A percentile compares a stretch with the other conserved stretches of the same genome.
phyloP scores from a whole-genome alignment of 306 rosid genomes.

The Dryas drummondii region DNA sequence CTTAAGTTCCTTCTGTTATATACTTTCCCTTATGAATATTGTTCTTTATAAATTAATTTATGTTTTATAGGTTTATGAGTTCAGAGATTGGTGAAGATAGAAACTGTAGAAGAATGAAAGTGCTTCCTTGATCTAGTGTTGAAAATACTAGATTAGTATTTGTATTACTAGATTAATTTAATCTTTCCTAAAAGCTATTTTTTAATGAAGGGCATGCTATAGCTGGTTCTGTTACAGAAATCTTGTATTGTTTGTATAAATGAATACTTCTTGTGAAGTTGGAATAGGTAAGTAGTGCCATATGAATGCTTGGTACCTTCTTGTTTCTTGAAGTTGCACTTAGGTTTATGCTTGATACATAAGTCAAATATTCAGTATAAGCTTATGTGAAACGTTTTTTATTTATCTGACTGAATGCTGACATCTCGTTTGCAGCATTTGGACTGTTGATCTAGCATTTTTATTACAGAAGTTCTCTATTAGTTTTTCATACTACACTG shows the following conservation, averaged over 20 bases:
- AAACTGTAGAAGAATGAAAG: not conserved
- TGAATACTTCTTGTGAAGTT: not conserved
- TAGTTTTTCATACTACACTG: constrained; percentile 80
- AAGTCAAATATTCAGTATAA: constrained; percentile 7
- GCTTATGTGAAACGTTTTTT: constrained; percentile 22
- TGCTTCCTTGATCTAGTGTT: not conserved
- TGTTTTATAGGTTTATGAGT: constrained; percentile 18
- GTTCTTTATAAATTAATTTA: not conserved
- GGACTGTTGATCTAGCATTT: constrained; percentile 97
- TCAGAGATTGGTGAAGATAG: constrained; percentile 9
- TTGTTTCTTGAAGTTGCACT: constrained; percentile 11
- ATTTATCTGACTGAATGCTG: constrained; percentile 34
- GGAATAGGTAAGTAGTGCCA: constrained; percentile 9
- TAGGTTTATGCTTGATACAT: not conserved
- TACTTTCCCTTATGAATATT: constrained; percentile 19
- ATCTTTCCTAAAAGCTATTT: not conserved
- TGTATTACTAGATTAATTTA: not conserved
- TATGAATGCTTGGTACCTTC: not conserved
- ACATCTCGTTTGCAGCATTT: constrained; percentile 65
- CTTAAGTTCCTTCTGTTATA: constrained; percentile 31
- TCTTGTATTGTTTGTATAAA: not conserved
- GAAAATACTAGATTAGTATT: not conserved
- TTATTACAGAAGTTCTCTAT: constrained; percentile 71
- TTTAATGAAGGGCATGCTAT: not conserved
- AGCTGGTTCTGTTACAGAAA: not conserved